A percentile compares a stretch with the other conserved stretches of the same genome.
Conservation (phyloP, 2,329 filamentous ascomycete species). For the Alternaria novae-zelandiae region DNA sequence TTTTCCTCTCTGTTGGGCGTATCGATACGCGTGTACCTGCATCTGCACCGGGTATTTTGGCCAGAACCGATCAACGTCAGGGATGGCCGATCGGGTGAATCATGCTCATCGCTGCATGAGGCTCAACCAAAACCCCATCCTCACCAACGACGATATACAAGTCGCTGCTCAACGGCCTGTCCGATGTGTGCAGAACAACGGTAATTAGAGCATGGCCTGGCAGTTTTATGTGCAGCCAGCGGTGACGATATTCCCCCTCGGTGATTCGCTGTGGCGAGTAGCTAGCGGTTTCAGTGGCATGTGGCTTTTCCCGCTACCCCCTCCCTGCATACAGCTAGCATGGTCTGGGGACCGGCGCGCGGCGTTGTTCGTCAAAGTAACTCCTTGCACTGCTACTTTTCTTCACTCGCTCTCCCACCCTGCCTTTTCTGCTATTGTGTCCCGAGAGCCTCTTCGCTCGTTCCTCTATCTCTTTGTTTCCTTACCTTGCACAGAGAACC, state of each 20-base stretch:
- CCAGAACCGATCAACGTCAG: conserved; percentile 35
- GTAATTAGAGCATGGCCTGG: conserved; percentile 11
- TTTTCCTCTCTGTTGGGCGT: conserved; percentile 9
- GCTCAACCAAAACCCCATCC: neutral
- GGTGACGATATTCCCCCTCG: conserved; percentile 13
- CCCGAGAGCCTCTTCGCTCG: conserved; percentile 29
- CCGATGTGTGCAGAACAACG: neutral
- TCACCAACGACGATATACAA: neutral
- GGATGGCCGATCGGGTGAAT: conserved; percentile 10
- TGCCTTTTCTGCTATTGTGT: conserved; percentile 20
- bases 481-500: conserved; percentile 17
- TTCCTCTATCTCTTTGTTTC: conserved; percentile 25
- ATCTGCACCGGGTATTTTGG: conserved; percentile 7
- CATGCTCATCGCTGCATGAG: neutral
- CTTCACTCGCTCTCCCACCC: conserved; percentile 14
- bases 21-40: conserved; percentile 21
- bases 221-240: conserved; percentile 8
- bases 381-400: conserved; percentile 18
- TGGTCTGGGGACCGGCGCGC: conserved; percentile 13
- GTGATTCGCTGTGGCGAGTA: conserved; percentile 29
- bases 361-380: conserved; percentile 9
- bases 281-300: conserved; percentile 24
- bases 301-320: conserved; percentile 31
- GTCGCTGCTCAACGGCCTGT: neutral
- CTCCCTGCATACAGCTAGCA: conserved; percentile 14